These are phyloP conservation scores for Annulohypoxylon moriforme DNA, from an alignment of 495 filamentous ascomycete genomes.

Conservation along the genomic window DNA sequence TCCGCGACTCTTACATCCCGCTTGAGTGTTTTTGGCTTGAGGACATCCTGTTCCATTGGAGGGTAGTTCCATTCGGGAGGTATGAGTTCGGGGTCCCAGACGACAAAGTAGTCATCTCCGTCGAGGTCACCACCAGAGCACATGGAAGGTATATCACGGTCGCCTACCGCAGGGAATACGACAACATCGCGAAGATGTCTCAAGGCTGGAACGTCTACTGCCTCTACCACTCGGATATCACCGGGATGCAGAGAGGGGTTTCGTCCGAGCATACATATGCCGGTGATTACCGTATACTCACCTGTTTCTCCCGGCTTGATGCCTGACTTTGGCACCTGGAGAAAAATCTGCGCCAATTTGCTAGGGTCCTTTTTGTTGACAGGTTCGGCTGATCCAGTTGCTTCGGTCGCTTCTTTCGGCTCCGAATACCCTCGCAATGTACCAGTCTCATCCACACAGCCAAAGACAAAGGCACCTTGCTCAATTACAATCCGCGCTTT, in stretches of 20 bases:
- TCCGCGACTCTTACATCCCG: constrained; percentile 73
- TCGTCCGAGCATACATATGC: constrained; percentile 84
- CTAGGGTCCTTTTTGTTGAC: constrained; percentile 52
- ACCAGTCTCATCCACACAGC: constrained; percentile 85
- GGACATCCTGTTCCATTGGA: constrained; percentile 78
- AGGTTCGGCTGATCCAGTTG: constrained; percentile 32
- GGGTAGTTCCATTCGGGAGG: constrained; percentile 73
- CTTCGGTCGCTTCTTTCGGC: constrained; percentile 28
- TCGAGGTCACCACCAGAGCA: constrained; percentile 96
- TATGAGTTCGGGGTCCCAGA: constrained; percentile 86
- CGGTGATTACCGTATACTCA: constrained; percentile 74
- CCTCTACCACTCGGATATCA: constrained; percentile 87
- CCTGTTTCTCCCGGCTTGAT: constrained; percentile 61
- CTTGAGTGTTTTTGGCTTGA: constrained; percentile 61
- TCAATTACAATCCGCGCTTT: constrained; percentile 88
- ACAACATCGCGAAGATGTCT: constrained; percentile 84
- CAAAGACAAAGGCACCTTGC: constrained; percentile 87
- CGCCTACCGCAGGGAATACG: constrained; percentile 85
- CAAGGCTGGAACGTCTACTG: constrained; percentile 79
- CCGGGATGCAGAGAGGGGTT: constrained; percentile 97
- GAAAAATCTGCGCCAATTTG: constrained; percentile 84
- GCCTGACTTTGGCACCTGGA: constrained; percentile 69
- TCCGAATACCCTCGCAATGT: constrained; percentile 76
- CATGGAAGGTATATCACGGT: constrained; percentile 89
- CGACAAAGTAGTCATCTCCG: constrained; percentile 93